Conservation (phyloP, 805 yeast genomes). For the Candida pseudofarinosa region DNA sequence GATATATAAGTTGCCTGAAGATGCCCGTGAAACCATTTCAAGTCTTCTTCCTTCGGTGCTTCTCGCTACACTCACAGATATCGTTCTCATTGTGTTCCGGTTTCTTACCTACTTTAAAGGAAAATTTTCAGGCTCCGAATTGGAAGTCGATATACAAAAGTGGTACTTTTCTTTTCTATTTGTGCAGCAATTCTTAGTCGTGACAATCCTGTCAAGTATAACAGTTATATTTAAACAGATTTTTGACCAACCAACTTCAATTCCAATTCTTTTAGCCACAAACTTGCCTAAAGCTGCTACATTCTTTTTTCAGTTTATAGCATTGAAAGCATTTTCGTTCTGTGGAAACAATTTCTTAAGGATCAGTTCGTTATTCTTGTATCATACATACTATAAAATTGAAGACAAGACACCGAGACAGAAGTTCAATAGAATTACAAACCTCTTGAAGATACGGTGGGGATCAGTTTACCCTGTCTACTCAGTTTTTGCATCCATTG, state of each 20-base stretch:
- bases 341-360: constrained; percentile 71
- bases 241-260: constrained; percentile 65
- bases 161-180: constrained; percentile 79
- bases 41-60: constrained; percentile 66
- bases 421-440: constrained; percentile 41
- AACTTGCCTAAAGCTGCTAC: constrained; percentile 84
- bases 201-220: constrained; percentile 78
- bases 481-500: constrained; percentile 74
- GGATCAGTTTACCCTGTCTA: constrained; percentile 75
- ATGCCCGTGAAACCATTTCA: constrained; percentile 50
- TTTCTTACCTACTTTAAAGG: constrained; percentile 53
- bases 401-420: constrained; percentile 61
- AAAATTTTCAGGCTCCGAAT: constrained; percentile 53
- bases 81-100: constrained; percentile 57
- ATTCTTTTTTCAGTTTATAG: constrained; percentile 74
- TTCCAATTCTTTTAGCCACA: constrained; percentile 67
- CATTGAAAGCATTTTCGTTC: constrained; percentile 71
- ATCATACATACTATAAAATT: constrained; percentile 29
- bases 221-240: constrained; percentile 58
- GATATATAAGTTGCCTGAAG: constrained; percentile 52
- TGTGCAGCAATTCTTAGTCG: constrained; percentile 79
- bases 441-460: constrained; percentile 56
- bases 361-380: constrained; percentile 45
- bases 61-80: constrained; percentile 58
- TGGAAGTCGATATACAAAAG: constrained; percentile 67